Evolutionary conservation across 257 asterid species (phyloP).

Genomic region (Jaltomata sinuosa): DNA sequence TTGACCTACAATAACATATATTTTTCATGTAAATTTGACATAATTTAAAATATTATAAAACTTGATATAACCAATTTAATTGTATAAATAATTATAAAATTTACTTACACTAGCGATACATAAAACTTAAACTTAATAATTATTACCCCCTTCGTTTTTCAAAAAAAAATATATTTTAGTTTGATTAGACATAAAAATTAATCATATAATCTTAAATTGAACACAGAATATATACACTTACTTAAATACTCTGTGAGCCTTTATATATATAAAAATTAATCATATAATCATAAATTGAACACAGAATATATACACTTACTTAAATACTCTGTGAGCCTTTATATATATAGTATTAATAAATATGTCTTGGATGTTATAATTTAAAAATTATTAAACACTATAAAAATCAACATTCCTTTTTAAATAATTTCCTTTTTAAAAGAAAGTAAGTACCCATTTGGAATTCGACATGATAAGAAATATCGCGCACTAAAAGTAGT

Average conservation of each 20-base stretch:
- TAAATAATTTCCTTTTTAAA: background rate
- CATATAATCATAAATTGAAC: background rate
- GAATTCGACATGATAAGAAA: background rate
- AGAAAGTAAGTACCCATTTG: background rate
- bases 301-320: background rate
- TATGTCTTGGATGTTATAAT: background rate
- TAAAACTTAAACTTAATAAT: too few species aligned
- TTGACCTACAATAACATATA: background rate
- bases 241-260: background rate
- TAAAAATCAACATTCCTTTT: background rate
- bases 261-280: background rate
- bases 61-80: background rate
- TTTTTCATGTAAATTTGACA: background rate
- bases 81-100: background rate
- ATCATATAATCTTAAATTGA: background rate
- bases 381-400: background rate
- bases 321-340: background rate
- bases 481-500: background rate
- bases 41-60: background rate
- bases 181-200: too few species aligned
- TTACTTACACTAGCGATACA: too few species aligned
- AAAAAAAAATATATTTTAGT: too few species aligned
- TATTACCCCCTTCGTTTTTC: too few species aligned
- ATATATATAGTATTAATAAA: background rate
- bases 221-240: background rate